These are phyloP conservation scores for Lachancea nothofagi DNA, from an alignment of 805 yeast species.

Conservation along the genomic window DNA sequence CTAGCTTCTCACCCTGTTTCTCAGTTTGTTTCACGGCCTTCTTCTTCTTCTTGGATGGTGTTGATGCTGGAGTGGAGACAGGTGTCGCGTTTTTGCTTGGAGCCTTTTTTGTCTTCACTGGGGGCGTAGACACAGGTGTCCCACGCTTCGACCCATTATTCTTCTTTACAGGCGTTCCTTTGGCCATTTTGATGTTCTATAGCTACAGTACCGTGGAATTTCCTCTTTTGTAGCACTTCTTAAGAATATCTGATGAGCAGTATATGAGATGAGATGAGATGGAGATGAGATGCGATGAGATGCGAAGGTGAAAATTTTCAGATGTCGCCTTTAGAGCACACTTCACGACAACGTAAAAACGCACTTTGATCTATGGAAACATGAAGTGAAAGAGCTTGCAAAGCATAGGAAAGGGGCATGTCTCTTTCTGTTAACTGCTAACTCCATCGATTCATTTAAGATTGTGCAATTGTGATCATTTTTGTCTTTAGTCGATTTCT, in stretches of 20 bases:
- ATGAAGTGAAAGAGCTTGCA: no score
- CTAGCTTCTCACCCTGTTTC: not conserved
- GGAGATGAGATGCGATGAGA: slow-evolving; percentile 8
- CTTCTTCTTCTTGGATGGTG: slow-evolving; percentile 19
- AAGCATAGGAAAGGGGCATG: no score
- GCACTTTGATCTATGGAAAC: no score
- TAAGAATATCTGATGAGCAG: not conserved
- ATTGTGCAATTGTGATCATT: no score
- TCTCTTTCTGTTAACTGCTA: no score
- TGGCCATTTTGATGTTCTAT: slow-evolving; percentile 13
- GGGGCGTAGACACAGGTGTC: slow-evolving; percentile 15
- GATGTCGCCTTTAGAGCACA: no score
- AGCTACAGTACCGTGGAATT: not conserved
- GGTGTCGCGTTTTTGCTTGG: slow-evolving; percentile 11
- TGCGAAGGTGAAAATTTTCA: not conserved
- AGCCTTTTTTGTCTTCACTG: slow-evolving; percentile 10
- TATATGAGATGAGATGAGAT: slow-evolving; percentile 14
- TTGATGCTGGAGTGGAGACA: slow-evolving; percentile 13
- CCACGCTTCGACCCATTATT: slow-evolving; percentile 14
- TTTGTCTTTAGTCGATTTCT: no score
- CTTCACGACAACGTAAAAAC: no score
- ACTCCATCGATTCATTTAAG: no score
- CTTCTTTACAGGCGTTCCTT: slow-evolving; percentile 17
- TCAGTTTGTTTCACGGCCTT: slow-evolving; percentile 9
- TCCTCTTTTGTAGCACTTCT: not conserved